Base-by-base conservation (phyloP, 176 grass and related monocot genomes). In the Oropetium thomaeum region DNA sequence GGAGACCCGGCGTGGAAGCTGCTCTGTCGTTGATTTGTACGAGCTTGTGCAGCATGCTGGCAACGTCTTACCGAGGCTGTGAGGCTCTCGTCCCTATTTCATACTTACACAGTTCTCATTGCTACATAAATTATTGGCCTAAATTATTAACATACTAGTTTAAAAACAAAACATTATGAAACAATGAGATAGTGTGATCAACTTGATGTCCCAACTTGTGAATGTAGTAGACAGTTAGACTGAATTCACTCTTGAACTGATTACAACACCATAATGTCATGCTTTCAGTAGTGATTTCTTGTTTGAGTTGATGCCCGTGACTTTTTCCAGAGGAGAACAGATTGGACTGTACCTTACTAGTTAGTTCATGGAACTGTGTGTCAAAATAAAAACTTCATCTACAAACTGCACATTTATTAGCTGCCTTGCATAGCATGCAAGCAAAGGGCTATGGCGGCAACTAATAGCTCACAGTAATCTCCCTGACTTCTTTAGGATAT, bases 31-130 rank as follows among this genome's bases (percentile, higher is more conserved):
- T 28, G 91, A 93, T 58, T 79, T 98, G 19, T 98, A 94, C 12
- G 95, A 98, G 82, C 95, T 98, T 34, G 95, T 98, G 77, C 95
- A 94, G 29, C 95, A 98, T 67, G 91, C 95, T 13, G 95, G 95
- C 60, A 98, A 98, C 62, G 89, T 98, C 38, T 67, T 98, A 51
- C 95, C 95, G 1, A 98, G 95, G 82, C 86, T 98, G 95, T 98
- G 87, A 93, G 87, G 33, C 73, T 51, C 33, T 58, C 71, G 11
- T 7, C 13, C 70, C 58, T n/a, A 39, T 52, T 74, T 39, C 31
- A 7, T 32, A 20, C 4, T 42, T 48, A 51, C 13, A 16, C 14
- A 64, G 35, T 64, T 69, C 32, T 53, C 44, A 1, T 9, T 22
- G 11, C 19, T 53, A 30, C 53, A 10, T 62, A 63, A 5, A 23